Conservation (phyloP, 2,329 filamentous ascomycete genomes). For the Parastagonospora nodorum region DNA sequence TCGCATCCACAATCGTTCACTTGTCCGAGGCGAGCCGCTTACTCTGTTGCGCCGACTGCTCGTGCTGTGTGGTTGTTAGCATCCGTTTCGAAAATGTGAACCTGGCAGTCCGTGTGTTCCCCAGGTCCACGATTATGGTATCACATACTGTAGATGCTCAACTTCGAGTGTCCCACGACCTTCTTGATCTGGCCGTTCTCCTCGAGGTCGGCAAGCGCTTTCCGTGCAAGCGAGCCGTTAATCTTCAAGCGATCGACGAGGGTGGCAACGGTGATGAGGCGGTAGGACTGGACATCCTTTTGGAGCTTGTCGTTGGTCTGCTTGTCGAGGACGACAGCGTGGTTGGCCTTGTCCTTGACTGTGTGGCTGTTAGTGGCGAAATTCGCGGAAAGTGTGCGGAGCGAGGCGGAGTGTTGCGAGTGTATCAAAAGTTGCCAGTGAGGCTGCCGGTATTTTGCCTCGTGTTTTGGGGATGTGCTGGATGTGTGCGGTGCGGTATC, state of each 20-base stretch:
- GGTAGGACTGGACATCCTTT: conserved; percentile 99
- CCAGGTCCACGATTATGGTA: not conserved
- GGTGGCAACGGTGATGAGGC: conserved; percentile 96
- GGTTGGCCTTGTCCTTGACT: conserved; percentile 99
- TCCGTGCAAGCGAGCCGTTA: conserved; percentile 94
- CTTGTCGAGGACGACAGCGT: conserved; percentile 99
- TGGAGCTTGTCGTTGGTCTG: conserved; percentile 95
- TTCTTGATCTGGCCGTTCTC: conserved; percentile 99
- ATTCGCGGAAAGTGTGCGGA: conserved; percentile 9
- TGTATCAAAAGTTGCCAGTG: not conserved
- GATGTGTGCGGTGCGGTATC: conserved; percentile 25
- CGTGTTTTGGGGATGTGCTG: conserved; percentile 9
- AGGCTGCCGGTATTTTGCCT: conserved; percentile 2
- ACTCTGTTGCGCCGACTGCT: conserved; percentile 44
- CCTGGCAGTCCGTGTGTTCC: not conserved
- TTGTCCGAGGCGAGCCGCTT: conserved; percentile 31
- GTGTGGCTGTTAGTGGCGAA: conserved; percentile 45
- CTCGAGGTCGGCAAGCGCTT: conserved; percentile 90
- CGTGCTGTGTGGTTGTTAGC: conserved; percentile 39
- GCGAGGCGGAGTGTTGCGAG: conserved; percentile 4
- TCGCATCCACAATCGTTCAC: conserved; percentile 28
- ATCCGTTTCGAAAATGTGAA: not conserved
- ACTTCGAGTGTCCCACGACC: conserved; percentile 92
- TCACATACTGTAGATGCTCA: conserved; percentile 93
- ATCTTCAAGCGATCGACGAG: conserved; percentile 99